Percentiles rank a stretch among this genome's conserved stretches.
These are phyloP conservation scores for Dittrichia graveolens DNA, from an alignment of 129 eudicot genomes.

Conservation along the genomic window DNA sequence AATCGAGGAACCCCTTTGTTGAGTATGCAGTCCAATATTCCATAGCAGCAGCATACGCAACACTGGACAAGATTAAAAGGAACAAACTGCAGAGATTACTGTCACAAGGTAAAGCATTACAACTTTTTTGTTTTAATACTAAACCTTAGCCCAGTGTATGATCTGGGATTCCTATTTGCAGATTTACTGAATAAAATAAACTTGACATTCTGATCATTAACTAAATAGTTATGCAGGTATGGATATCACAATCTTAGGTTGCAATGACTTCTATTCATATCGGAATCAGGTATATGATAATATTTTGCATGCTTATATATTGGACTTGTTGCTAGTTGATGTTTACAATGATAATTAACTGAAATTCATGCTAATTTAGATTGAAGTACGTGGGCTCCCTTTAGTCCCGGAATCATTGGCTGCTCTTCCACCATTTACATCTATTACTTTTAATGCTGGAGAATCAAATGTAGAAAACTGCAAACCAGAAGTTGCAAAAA, in stretches of 20 bases:
- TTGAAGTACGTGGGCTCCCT: constrained; percentile 86
- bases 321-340: background rate
- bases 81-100: constrained; percentile 56
- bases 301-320: background rate
- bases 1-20: constrained; percentile 80
- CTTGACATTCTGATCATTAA: constrained; percentile 24
- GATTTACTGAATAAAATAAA: constrained; percentile 9
- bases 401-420: constrained; percentile 74
- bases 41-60: constrained; percentile 76
- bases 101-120: constrained; percentile 49
- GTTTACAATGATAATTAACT: background rate
- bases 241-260: constrained; percentile 84
- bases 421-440: constrained; percentile 66
- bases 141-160: constrained; percentile 5
- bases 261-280: constrained; percentile 90
- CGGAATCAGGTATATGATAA: constrained; percentile 64
- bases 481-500: constrained; percentile 97
- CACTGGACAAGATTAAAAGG: constrained; percentile 53
- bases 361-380: constrained; percentile 37
- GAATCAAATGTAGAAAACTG: constrained; percentile 52
- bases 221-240: constrained; percentile 66
- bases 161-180: constrained; percentile 17
- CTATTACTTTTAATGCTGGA: constrained; percentile 69
- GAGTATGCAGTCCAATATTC: constrained; percentile 86
- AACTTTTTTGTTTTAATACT: background rate